Conservation (phyloP, 2,329 filamentous ascomycete species). For the Metarhizium brunneum region DNA sequence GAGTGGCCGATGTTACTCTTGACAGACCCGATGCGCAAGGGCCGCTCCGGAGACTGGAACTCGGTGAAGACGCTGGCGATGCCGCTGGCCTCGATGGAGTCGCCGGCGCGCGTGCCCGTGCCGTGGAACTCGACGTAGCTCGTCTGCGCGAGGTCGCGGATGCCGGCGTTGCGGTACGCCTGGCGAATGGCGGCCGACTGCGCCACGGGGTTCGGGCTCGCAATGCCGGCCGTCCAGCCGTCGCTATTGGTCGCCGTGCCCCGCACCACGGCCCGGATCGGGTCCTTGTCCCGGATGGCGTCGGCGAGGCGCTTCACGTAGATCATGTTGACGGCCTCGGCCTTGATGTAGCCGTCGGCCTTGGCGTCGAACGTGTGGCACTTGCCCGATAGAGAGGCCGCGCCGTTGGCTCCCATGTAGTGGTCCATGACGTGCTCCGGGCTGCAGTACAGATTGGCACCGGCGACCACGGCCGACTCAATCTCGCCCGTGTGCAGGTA, state of each 20-base stretch:
- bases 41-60: conserved; percentile 26
- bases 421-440: not conserved
- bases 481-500: not conserved
- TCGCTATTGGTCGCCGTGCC: conserved; percentile 58
- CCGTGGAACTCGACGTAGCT: conserved; percentile 39
- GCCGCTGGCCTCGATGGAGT: conserved; percentile 27
- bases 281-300: conserved; percentile 67
- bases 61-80: conserved; percentile 33
- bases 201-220: not conserved
- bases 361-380: conserved; percentile 6
- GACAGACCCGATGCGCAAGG: conserved; percentile 36
- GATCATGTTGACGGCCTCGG: conserved; percentile 64
- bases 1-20: conserved; percentile 44
- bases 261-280: conserved; percentile 62
- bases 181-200: not conserved
- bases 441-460: not conserved
- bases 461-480: not conserved
- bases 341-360: conserved; percentile 76
- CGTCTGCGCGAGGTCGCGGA: not conserved
- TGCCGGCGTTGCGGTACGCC: not conserved
- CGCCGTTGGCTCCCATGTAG: not conserved
- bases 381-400: not conserved
- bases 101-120: conserved; percentile 46
- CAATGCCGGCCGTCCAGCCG: not conserved
- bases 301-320: conserved; percentile 71